phyloP scores from a whole-genome alignment of 2,329 filamentous ascomycete species.

The Neofusicoccum umdonicola region DNA sequence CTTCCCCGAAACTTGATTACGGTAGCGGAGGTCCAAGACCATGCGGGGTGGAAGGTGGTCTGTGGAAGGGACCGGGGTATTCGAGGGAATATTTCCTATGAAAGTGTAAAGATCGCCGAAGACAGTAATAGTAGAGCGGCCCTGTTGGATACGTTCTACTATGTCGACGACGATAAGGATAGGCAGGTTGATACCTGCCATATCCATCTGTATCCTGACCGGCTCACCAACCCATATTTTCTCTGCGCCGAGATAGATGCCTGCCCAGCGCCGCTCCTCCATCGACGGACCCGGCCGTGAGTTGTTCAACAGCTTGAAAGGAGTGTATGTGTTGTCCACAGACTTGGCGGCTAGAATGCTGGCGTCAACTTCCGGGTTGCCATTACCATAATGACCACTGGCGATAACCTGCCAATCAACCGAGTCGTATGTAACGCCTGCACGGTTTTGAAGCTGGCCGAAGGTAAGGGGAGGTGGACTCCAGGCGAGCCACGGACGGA shows the following conservation, averaged over 20 bases:
- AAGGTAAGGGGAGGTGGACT: conserved; percentile 54
- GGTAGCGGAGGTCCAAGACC: conserved; percentile 50
- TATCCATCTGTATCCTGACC: conserved; percentile 48
- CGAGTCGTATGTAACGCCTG: conserved; percentile 45
- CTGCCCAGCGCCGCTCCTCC: conserved; percentile 50
- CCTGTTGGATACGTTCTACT: conserved; percentile 36
- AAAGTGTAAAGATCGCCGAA: conserved; percentile 55
- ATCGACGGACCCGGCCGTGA: conserved; percentile 34
- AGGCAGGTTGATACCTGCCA: conserved; percentile 34
- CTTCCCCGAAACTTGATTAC: conserved; percentile 45
- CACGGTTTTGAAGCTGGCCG: conserved; percentile 40
- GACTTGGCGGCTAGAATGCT: conserved; percentile 58
- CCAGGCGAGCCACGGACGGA: conserved; percentile 60
- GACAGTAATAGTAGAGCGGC: conserved; percentile 26
- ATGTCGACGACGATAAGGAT: conserved; percentile 50
- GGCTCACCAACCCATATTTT: conserved; percentile 61
- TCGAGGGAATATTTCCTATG: conserved; percentile 31
- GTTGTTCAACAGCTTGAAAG: conserved; percentile 49
- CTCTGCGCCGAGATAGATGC: conserved; percentile 57
- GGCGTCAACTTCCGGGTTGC: conserved; percentile 54
- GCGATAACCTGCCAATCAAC: conserved; percentile 47
- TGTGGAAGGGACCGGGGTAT: conserved; percentile 36
- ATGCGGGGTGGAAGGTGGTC: conserved; percentile 50
- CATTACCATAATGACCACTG: conserved; percentile 45
- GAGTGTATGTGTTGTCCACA: conserved; percentile 56